Base-by-base conservation (phyloP, 495 filamentous ascomycete species). In the Lophium mytilinum region DNA sequence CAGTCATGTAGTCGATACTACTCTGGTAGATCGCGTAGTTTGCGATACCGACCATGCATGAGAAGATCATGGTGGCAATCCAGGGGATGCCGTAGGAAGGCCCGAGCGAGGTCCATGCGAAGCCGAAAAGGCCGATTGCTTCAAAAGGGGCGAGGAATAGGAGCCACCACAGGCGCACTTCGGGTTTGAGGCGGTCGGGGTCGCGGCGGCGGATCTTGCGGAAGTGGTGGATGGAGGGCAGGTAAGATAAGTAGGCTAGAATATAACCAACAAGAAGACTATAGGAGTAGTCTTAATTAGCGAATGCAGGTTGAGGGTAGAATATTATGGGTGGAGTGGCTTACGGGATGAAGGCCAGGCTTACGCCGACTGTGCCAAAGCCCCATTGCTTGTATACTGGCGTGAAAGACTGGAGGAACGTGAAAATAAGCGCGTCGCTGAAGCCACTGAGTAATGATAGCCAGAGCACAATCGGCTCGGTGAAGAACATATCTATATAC, bases 321-420 rank as follows among this genome's bases (percentile, higher is more conserved):
- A 10, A 46, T 11, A 50, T 21, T 21, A 30, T 6, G 15, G 33
- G 33, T 24, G 8, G 14, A 14, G 6, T 39, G 1, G 42, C 52
- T 52, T 48, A 58, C 52, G 64, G 64, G 1, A 64, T 49, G 53
- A 64, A 66, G 8, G 61, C 61, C 17, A 60, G 45, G 34, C 42
- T 47, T 9, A 58, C 46, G 11, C 55, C 53, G 19, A 66, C 50
- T 33, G 45, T 56, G n/a, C 63, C 60, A 37, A 66, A 66, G 18
- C 63, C 60, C 63, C 60, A 66, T 50, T 66, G 51, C 42, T 63
- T 46, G 45, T 66, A 66, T 4, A 66, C 60, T n/a, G 60, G 60
- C 19, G 46, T 14, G 56, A 66, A 66, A 11, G 50, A 55, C 37
- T 66, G 49, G 11, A 63, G 36, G 52, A 66, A 66, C 9, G 52